Percentiles rank a stretch among this genome's conserved stretches.
phyloP scores from a whole-genome alignment of 1,139 yeast species.

The Eremothecium cymbalariae region DNA sequence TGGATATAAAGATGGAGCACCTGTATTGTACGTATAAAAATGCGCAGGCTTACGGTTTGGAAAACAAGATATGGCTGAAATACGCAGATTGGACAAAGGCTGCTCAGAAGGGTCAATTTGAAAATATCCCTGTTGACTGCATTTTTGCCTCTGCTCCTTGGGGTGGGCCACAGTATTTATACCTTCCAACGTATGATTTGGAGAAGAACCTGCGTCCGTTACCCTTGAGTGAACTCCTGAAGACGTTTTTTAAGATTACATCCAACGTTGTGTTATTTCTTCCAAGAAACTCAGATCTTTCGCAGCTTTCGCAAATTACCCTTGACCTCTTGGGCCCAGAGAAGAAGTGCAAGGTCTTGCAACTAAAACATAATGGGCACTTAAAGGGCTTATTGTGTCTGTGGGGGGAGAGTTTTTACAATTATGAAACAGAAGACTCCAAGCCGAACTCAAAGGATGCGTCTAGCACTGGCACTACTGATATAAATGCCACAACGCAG shows the following conservation, averaged over 20 bases:
- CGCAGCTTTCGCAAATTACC: conserved; percentile 47
- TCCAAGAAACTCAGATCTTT: conserved; percentile 62
- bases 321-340: conserved; percentile 39
- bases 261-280: conserved; percentile 58
- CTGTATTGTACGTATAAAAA: conserved; percentile 63
- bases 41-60: conserved; percentile 59
- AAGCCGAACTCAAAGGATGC: conserved; percentile 3
- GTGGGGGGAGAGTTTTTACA: conserved; percentile 42
- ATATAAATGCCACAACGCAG: conserved; percentile 5
- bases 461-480: conserved; percentile 1
- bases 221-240: conserved; percentile 39
- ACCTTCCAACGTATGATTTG: conserved; percentile 41
- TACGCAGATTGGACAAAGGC: conserved; percentile 52
- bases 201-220: conserved; percentile 40
- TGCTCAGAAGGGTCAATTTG: conserved; percentile 24
- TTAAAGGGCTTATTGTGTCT: conserved; percentile 50
- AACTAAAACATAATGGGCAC: conserved; percentile 38
- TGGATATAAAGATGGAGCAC: conserved; percentile 58
- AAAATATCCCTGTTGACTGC: conserved; percentile 44
- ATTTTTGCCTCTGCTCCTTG: conserved; percentile 90
- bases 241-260: conserved; percentile 38
- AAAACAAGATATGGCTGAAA: conserved; percentile 40
- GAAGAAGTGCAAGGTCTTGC: conserved; percentile 43
- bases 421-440: conserved; percentile 9
- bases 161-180: conserved; percentile 79